Evolutionary conservation across 441 rosid species (phyloP).

Genomic region (Francoa sonchifolia): DNA sequence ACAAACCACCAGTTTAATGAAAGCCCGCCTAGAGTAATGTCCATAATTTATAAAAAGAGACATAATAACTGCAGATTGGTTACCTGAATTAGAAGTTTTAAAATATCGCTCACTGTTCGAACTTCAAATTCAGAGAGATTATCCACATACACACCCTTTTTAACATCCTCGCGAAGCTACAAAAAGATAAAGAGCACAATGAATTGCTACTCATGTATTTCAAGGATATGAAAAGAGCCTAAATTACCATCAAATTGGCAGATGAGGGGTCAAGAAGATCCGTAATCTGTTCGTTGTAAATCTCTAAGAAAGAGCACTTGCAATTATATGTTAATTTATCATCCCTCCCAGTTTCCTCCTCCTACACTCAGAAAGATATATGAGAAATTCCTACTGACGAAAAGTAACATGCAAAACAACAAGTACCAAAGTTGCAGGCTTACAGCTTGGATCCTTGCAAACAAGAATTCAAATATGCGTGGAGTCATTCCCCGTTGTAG

Average conservation of each 20-base stretch:
- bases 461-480: slow-evolving; percentile 92
- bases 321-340: slow-evolving; percentile 79
- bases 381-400: not conserved
- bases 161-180: slow-evolving; percentile 87
- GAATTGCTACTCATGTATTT: not conserved
- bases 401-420: slow-evolving; percentile 7
- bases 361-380: slow-evolving; percentile 35
- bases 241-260: slow-evolving; percentile 59
- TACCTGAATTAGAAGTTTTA: slow-evolving; percentile 82
- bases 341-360: slow-evolving; percentile 93
- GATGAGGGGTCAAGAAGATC: slow-evolving; percentile 96
- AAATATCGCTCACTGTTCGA: slow-evolving; percentile 62
- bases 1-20: slow-evolving; percentile 9
- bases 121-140: slow-evolving; percentile 94
- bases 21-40: not conserved
- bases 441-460: slow-evolving; percentile 98
- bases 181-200: slow-evolving; percentile 6
- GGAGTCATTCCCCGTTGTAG: slow-evolving; percentile 93
- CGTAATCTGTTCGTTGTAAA: slow-evolving; percentile 84
- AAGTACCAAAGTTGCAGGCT: slow-evolving; percentile 7
- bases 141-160: slow-evolving; percentile 85
- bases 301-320: slow-evolving; percentile 97
- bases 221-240: slow-evolving; percentile 3
- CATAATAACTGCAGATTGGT: slow-evolving; percentile 6
- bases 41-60: not conserved